A percentile compares a stretch with the other conserved stretches of the same genome.
phyloP scores from a whole-genome alignment of 371 early-diverging fungal genomes.

The Dichotomocladium elegans region DNA sequence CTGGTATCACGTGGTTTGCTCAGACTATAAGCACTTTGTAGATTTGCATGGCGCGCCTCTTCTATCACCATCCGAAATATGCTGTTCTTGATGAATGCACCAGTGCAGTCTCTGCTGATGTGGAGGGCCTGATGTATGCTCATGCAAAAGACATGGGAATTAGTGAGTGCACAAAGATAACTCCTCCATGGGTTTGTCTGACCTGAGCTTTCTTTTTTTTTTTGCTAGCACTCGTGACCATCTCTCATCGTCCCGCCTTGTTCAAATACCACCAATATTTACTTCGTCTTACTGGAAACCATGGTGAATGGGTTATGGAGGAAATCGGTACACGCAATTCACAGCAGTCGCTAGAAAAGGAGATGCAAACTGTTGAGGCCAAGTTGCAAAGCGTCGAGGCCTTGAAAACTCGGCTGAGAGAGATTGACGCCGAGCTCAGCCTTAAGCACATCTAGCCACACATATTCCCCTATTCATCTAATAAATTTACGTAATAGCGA shows the following conservation, averaged over 20 bases:
- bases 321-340: constrained; percentile 74
- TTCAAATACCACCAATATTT: constrained; percentile 86
- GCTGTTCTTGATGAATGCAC: constrained; percentile 81
- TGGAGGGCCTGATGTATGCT: constrained; percentile 87
- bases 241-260: constrained; percentile 85
- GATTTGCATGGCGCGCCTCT: constrained; percentile 71
- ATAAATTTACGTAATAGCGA: not conserved
- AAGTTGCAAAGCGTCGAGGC: constrained; percentile 73
- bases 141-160: constrained; percentile 84
- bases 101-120: constrained; percentile 82
- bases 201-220: not conserved
- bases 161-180: constrained; percentile 29
- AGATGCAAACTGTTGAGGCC: constrained; percentile 69
- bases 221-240: constrained; percentile 68
- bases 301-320: constrained; percentile 79
- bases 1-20: no score
- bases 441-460: constrained; percentile 18
- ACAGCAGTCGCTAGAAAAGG: constrained; percentile 78
- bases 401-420: constrained; percentile 60
- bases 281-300: constrained; percentile 63
- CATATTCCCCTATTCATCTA: not conserved
- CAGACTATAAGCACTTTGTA: constrained; percentile 12
- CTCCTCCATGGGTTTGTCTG: not conserved
- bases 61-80: constrained; percentile 84
- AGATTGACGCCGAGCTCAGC: constrained; percentile 63